These are phyloP conservation scores for Sclerotiophoma versabilis DNA, from an alignment of 2,329 filamentous ascomycete species.

Conservation along the genomic window DNA sequence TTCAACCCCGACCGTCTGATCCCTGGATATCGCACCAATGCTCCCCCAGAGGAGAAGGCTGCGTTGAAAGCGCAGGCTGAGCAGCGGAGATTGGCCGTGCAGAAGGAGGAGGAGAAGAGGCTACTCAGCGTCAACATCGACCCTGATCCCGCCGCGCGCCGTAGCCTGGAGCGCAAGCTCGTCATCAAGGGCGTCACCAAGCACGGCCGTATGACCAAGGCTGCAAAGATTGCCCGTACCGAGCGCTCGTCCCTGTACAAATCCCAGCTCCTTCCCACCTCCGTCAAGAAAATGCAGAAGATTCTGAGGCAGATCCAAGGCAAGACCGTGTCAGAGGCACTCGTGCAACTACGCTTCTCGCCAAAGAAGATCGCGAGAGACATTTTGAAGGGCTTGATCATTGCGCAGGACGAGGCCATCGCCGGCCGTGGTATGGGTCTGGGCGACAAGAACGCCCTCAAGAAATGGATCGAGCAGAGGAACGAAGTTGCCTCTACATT, in stretches of 20 bases:
- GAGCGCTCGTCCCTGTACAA: slow-evolving; percentile 66
- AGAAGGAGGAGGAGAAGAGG: slow-evolving; percentile 55
- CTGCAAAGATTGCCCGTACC: slow-evolving; percentile 71
- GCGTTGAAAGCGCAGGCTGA: slow-evolving; percentile 21
- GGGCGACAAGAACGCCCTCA: slow-evolving; percentile 37
- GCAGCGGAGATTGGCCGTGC: slow-evolving; percentile 10
- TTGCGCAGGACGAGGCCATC: slow-evolving; percentile 82
- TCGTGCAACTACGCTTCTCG: slow-evolving; percentile 92
- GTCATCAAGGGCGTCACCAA: slow-evolving; percentile 76
- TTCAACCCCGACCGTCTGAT: slow-evolving; percentile 36
- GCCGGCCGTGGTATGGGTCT: slow-evolving; percentile 86
- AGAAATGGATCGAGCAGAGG: slow-evolving; percentile 29
- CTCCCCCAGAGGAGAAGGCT: slow-evolving; percentile 24
- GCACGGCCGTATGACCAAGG: slow-evolving; percentile 70
- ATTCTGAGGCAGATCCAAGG: slow-evolving; percentile 88
- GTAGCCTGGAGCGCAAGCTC: slow-evolving; percentile 83
- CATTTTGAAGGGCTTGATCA: slow-evolving; percentile 78
- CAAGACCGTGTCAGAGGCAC: slow-evolving; percentile 92
- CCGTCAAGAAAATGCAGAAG: slow-evolving; percentile 87
- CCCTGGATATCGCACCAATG: slow-evolving; percentile 32
- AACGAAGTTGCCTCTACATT: slow-evolving; percentile 16
- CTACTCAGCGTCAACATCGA: slow-evolving; percentile 66
- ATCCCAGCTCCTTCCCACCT: slow-evolving; percentile 80
- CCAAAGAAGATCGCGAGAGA: slow-evolving; percentile 91
- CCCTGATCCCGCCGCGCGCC: slow-evolving; percentile 74